Conservation (phyloP, 2,329 filamentous ascomycete genomes). For the Fusarium pilosicola region DNA sequence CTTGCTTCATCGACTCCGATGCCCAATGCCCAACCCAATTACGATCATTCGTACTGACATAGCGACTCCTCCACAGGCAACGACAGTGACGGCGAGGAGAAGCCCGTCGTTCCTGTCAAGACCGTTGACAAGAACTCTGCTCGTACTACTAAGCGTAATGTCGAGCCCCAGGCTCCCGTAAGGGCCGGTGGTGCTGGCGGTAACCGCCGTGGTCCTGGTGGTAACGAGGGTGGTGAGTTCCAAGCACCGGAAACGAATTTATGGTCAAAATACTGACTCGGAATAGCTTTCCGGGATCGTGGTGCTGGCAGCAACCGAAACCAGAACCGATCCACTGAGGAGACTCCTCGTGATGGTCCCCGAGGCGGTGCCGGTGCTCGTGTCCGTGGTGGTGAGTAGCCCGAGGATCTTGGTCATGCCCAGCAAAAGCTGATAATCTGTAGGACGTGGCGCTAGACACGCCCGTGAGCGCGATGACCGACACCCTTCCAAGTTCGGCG, state of each 20-base stretch:
- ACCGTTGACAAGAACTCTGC: conserved; percentile 84
- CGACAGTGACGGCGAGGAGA: conserved; percentile 69
- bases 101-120: conserved; percentile 86
- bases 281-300: conserved; percentile 87
- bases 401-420: neutral
- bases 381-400: conserved; percentile 64
- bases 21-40: conserved; percentile 17
- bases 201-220: conserved; percentile 68
- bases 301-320: conserved; percentile 84
- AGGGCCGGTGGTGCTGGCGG: conserved; percentile 54
- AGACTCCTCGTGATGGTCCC: conserved; percentile 64
- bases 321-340: conserved; percentile 81
- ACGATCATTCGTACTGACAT: conserved; percentile 42
- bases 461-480: conserved; percentile 66
- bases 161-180: conserved; percentile 75
- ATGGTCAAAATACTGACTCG: conserved; percentile 22
- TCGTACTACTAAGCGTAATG: conserved; percentile 86
- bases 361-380: conserved; percentile 73
- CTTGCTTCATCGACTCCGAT: conserved; percentile 33
- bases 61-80: conserved; percentile 58
- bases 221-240: conserved; percentile 86
- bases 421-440: conserved; percentile 2
- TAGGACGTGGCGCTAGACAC: conserved; percentile 65
- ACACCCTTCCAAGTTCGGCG: conserved; percentile 57
- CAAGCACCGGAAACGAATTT: neutral